Evolutionary conservation across 108 stramenopile species (phyloP).

Genomic region (Aureococcus anophagefferens): DNA sequence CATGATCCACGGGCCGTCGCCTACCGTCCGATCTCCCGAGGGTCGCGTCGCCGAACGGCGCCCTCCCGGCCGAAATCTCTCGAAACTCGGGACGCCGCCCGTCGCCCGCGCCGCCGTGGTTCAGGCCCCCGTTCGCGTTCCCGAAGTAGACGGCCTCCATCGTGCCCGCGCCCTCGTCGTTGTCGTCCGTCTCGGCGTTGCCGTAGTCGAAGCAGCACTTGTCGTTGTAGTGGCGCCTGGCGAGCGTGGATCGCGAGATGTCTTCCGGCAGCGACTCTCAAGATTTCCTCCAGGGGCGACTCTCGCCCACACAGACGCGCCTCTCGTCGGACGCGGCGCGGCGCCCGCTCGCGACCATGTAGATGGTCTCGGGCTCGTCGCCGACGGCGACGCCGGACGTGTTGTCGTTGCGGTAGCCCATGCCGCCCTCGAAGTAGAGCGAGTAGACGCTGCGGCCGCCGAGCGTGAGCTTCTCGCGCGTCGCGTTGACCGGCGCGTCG

Average conservation of each 20-base stretch:
- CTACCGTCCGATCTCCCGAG: no score
- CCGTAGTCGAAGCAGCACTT: not conserved
- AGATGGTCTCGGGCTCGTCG: not conserved
- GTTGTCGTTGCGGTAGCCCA: not conserved
- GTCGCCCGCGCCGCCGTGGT: no score
- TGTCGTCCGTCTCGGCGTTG: constrained; percentile 2
- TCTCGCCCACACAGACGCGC: no score
- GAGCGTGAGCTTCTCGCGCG: not conserved
- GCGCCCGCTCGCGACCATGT: not conserved
- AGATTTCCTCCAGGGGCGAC: no score
- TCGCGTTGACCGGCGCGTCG: not conserved
- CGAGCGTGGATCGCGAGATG: no score
- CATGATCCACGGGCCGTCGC: no score
- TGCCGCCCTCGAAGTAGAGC: not conserved
- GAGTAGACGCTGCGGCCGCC: not conserved
- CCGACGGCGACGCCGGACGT: not conserved
- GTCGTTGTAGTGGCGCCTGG: not conserved
- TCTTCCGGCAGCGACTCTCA: no score
- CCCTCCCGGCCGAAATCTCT: no score
- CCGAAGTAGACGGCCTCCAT: constrained; percentile 1
- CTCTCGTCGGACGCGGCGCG: no score
- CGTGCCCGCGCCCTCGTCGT: not conserved
- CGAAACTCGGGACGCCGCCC: no score
- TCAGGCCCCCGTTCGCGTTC: no score
- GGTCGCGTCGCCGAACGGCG: no score